Percentiles rank a stretch among this genome's conserved stretches.
Conservation (phyloP, 176 grass and related monocot species). For the Chloris gayana region DNA sequence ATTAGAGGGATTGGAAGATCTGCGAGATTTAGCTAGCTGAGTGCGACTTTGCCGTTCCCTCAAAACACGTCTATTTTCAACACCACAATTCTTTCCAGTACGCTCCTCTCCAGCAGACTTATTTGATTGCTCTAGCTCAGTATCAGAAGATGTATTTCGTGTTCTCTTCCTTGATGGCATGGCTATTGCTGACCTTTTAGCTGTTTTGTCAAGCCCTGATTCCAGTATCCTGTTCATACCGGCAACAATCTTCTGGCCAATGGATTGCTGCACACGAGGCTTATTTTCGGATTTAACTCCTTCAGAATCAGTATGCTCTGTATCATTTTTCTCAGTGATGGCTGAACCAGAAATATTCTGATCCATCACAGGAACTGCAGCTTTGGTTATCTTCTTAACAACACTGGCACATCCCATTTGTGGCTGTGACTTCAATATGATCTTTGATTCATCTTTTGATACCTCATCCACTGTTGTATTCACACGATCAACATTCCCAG, state of each 20-base stretch:
- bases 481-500: slow-evolving; percentile 4
- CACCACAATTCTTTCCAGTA: slow-evolving; percentile 33
- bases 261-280: slow-evolving; percentile 15
- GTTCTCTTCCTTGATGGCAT: slow-evolving; percentile 45
- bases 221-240: slow-evolving; percentile 50
- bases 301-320: slow-evolving; percentile 45
- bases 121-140: slow-evolving; percentile 23
- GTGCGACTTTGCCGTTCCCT: slow-evolving; percentile 5
- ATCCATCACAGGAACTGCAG: slow-evolving; percentile 31
- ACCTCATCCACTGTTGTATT: slow-evolving; percentile 21
- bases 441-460: slow-evolving; percentile 32
- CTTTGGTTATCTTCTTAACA: slow-evolving; percentile 41
- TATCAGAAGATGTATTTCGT: slow-evolving; percentile 38
- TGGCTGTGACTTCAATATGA: slow-evolving; percentile 20
- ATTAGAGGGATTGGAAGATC: slow-evolving; percentile 27
- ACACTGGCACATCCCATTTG: slow-evolving; percentile 11
- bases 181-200: slow-evolving; percentile 37
- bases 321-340: slow-evolving; percentile 55
- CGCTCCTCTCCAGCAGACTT: slow-evolving; percentile 36
- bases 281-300: slow-evolving; percentile 60
- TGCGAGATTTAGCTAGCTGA: slow-evolving; percentile 29
- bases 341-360: slow-evolving; percentile 53
- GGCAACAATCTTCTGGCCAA: slow-evolving; percentile 51
- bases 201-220: slow-evolving; percentile 39
- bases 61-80: slow-evolving; percentile 37